Evolutionary conservation across 108 stramenopile species (phyloP), one percentile per base, ranked within the genome.

Genomic region (Seminavis robusta): DNA sequence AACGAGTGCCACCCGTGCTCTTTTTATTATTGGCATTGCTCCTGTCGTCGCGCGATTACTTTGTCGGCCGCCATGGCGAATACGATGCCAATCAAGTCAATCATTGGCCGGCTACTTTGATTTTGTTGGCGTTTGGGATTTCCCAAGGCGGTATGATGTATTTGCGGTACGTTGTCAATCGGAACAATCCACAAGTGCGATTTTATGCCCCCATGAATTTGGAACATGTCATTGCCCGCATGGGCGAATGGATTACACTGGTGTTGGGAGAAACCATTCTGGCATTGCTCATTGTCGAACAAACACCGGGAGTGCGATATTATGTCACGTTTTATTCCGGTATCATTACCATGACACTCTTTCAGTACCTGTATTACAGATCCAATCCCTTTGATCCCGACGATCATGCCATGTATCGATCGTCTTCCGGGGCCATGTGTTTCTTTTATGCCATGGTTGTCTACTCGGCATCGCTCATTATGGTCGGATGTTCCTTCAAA

Each of bases 191-290:
- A 20, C 20, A 49, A 33, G 13, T 17, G 13, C n/a, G 30, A 13
- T n/a, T n/a, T n/a, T 40, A 37, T 15, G 73, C 76, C 0, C 77
- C 77, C 23, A 43, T 69, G 52, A 73, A 79, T 46, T 52, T 73
- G 21, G 56, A 72, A 11, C 77, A 61, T 62, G 39, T 55, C 28
- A 74, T 74, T 17, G 76, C 77, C 51, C 47, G 80, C 0, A 74
- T 65, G 33, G 80, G 80, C 7, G 80, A 81, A 57, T 81, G 80
- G 80, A 65, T 54, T 27, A 74, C 77, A 73, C 53, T 81, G 17
- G 74, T 81, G 71, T 49, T 81, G 44, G 80, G 80, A 4, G 80
- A 81, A 33, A 55, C 47, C 29, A 46, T 81, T 9, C 27, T 81
- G 16, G 44, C 50, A 6, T 41, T 81, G 27, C 48, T 81, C 19